phyloP scores from a whole-genome alignment of 2,329 filamentous ascomycete species.

The Penicillium frequentans region DNA sequence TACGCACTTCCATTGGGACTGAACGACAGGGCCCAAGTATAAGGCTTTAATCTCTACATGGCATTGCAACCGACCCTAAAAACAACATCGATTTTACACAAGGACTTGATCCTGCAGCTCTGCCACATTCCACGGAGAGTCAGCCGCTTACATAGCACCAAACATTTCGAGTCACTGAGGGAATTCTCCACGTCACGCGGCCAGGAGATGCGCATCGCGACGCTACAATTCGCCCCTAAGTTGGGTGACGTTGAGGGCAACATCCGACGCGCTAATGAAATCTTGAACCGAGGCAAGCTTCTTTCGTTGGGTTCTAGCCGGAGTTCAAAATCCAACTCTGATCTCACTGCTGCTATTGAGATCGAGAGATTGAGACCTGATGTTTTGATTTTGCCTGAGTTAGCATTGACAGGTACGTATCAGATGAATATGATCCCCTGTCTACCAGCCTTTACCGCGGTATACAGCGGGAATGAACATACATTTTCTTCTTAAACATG shows the following conservation, averaged over 20 bases:
- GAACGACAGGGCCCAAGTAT: background rate
- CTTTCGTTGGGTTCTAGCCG: background rate
- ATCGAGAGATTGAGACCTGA: conserved; percentile 44
- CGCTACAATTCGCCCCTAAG: conserved; percentile 46
- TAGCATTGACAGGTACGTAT: conserved; percentile 58
- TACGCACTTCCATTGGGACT: background rate
- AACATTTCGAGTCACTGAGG: background rate
- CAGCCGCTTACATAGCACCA: background rate
- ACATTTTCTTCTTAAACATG: background rate
- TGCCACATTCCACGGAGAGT: background rate
- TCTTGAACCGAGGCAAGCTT: conserved; percentile 39
- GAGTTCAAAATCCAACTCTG: background rate
- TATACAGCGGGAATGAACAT: background rate
- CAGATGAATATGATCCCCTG: background rate
- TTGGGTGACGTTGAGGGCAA: conserved; percentile 48
- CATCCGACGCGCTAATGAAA: conserved; percentile 43
- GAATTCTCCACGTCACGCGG: conserved; percentile 11
- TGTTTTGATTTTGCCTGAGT: conserved; percentile 61
- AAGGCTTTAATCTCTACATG: background rate
- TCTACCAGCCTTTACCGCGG: no score
- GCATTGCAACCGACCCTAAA: background rate
- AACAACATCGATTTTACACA: background rate
- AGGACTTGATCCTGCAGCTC: background rate
- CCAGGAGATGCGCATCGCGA: conserved; percentile 47
- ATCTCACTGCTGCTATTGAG: conserved; percentile 2